Percentiles rank a stretch among this genome's conserved stretches.
phyloP scores from a whole-genome alignment of 139 green algal genomes.

The Desmodesmus armatus region DNA sequence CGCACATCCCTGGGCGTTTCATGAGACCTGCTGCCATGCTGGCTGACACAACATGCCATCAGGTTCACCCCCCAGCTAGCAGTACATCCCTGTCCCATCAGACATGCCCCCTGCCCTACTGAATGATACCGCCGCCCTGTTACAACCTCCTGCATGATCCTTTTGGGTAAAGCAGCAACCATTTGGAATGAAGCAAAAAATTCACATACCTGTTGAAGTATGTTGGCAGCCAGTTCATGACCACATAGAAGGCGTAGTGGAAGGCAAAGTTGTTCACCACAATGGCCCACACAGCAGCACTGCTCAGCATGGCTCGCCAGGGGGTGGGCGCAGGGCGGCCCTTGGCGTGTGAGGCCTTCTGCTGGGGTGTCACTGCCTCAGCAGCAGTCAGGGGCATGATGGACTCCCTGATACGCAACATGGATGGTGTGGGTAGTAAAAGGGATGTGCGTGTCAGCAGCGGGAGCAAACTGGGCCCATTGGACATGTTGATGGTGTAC shows the following conservation, averaged over 20 bases:
- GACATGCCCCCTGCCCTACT: too few relatives aligned
- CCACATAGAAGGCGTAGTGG: slow-evolving; percentile 98
- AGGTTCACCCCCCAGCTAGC: not conserved
- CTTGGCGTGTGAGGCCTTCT: slow-evolving; percentile 39
- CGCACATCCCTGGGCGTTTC: too few relatives aligned
- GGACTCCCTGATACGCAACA: slow-evolving; percentile 61
- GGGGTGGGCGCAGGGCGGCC: slow-evolving; percentile 66
- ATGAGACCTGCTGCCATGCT: not conserved
- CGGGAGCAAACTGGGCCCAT: too few relatives aligned
- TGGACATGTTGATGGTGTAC: too few relatives aligned
- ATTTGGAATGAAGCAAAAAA: too few relatives aligned
- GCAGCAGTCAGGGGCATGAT: slow-evolving; percentile 60
- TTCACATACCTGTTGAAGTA: slow-evolving; percentile 89
- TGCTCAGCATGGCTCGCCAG: slow-evolving; percentile 78
- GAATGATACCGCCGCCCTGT: too few relatives aligned
- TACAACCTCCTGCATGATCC: too few relatives aligned
- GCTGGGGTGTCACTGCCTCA: not conserved
- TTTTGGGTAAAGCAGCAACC: too few relatives aligned
- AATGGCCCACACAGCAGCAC: slow-evolving; percentile 93
- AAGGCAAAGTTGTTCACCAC: slow-evolving; percentile 99
- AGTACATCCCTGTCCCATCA: not conserved
- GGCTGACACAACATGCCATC: not conserved
- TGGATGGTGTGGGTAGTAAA: too few relatives aligned
- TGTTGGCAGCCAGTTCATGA: slow-evolving; percentile 99
- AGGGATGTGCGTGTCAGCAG: too few relatives aligned